These are phyloP conservation scores for Dendrocalamus sinicus DNA, from an alignment of 176 grass and related monocot genomes.

Conservation along the genomic window DNA sequence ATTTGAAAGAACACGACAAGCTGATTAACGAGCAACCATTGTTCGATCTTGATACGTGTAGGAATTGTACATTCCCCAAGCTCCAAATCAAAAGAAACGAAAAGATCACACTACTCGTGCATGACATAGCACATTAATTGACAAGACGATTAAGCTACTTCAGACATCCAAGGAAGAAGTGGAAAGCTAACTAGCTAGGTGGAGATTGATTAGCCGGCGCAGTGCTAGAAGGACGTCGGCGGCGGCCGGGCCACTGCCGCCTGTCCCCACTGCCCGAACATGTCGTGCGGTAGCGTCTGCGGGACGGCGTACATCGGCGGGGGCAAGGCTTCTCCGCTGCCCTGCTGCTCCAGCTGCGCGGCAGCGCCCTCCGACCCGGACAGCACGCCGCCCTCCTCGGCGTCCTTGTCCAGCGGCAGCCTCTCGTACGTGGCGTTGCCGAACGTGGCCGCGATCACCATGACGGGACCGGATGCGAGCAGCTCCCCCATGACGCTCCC, in stretches of 20 bases:
- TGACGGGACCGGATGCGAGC: constrained; percentile 80
- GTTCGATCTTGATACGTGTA: constrained; percentile 14
- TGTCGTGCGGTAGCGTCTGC: constrained; percentile 55
- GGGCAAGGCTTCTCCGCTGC: constrained; percentile 44
- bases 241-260: constrained; percentile 52
- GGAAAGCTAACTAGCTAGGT: constrained; percentile 37
- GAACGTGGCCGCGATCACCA: constrained; percentile 94
- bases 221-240: constrained; percentile 52
- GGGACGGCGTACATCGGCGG: constrained; percentile 62
- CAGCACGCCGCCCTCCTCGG: constrained; percentile 52
- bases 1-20: not conserved
- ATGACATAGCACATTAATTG: constrained; percentile 53
- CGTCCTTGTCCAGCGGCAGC: constrained; percentile 72
- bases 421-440: constrained; percentile 88
- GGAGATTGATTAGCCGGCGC: constrained; percentile 1
- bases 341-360: constrained; percentile 46
- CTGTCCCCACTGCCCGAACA: constrained; percentile 80
- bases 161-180: constrained; percentile 38
- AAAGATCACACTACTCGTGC: constrained; percentile 40
- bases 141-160: constrained; percentile 39
- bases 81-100: constrained; percentile 7
- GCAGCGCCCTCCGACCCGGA: constrained; percentile 51
- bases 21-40: not conserved
- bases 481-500: constrained; percentile 87
- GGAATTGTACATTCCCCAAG: constrained; percentile 38